phyloP scores from a whole-genome alignment of 2,329 filamentous ascomycete species.

The Calonectria naviculata region DNA sequence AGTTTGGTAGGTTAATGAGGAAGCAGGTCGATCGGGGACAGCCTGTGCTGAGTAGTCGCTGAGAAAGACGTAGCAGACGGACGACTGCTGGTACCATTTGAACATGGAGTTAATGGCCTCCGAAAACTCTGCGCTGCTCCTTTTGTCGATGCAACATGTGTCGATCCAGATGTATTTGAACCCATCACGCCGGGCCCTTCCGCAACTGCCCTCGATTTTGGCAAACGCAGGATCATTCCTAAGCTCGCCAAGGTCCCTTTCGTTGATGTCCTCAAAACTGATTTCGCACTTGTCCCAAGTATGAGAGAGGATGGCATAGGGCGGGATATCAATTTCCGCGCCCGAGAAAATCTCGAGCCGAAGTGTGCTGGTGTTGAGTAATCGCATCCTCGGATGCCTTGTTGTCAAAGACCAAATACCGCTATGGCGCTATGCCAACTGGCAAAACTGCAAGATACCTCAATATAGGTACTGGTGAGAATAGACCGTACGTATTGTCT shows the following conservation, averaged over 20 bases:
- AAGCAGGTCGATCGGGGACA: not conserved
- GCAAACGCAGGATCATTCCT: slow-evolving; percentile 15
- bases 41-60: slow-evolving; percentile 9
- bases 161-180: slow-evolving; percentile 43
- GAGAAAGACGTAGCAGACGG: slow-evolving; percentile 19
- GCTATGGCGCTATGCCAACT: no score
- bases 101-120: slow-evolving; percentile 31
- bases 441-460: not conserved
- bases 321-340: slow-evolving; percentile 18
- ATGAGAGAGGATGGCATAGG: slow-evolving; percentile 46
- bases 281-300: slow-evolving; percentile 44
- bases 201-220: slow-evolving; percentile 34
- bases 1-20: not conserved
- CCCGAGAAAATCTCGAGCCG: slow-evolving; percentile 31
- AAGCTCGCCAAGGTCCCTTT: not conserved
- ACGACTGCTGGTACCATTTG: slow-evolving; percentile 18
- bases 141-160: slow-evolving; percentile 45
- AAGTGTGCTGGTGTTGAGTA: slow-evolving; percentile 33
- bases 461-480: no score
- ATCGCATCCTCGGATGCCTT: slow-evolving; percentile 28
- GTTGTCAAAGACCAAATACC: not conserved
- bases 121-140: slow-evolving; percentile 20
- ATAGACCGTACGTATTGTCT: no score
- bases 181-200: slow-evolving; percentile 30
- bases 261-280: slow-evolving; percentile 36